These are phyloP conservation scores for Hirschfeldia incana DNA, from an alignment of 345 rosid species.

Conservation along the genomic window DNA sequence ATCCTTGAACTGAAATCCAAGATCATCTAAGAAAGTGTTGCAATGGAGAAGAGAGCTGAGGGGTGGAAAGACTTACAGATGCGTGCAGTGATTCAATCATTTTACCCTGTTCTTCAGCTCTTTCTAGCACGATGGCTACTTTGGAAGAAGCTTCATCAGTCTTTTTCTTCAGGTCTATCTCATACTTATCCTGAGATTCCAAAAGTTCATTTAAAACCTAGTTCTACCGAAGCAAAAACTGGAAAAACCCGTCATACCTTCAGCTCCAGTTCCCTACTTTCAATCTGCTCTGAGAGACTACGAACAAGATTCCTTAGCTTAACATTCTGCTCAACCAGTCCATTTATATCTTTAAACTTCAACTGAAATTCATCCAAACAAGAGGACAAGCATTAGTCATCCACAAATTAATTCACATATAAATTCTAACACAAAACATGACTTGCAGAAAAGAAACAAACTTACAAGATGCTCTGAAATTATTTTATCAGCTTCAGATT, in stretches of 20 bases:
- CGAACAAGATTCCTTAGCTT: conserved; percentile 89
- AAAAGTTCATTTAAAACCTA: conserved; percentile 6
- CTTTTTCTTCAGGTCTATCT: conserved; percentile 65
- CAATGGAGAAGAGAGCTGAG: conserved; percentile 7
- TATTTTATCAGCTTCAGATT: conserved; percentile 65
- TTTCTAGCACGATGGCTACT: conserved; percentile 73
- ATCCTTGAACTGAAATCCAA: not conserved
- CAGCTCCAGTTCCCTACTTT: conserved; percentile 65
- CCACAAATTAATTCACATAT: not conserved
- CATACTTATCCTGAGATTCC: conserved; percentile 62
- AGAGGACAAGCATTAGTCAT: conserved; percentile 23
- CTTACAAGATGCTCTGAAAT: conserved; percentile 78
- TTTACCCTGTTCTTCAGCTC: conserved; percentile 88
- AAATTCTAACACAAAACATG: conserved; percentile 22
- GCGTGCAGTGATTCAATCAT: conserved; percentile 93
- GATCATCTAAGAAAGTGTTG: conserved; percentile 1
- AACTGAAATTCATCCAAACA: conserved; percentile 53
- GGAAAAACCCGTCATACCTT: conserved; percentile 54
- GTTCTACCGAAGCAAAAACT: conserved; percentile 16
- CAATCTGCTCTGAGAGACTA: conserved; percentile 75
- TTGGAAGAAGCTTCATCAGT: conserved; percentile 80
- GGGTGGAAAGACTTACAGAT: conserved; percentile 57
- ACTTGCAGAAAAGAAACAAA: conserved; percentile 6
- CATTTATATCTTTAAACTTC: conserved; percentile 90
- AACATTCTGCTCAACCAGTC: conserved; percentile 93